Percentiles rank a stretch among this genome's conserved stretches.
These are phyloP conservation scores for Lolium perenne DNA, from an alignment of 176 grass and related monocot species.

Conservation along the genomic window DNA sequence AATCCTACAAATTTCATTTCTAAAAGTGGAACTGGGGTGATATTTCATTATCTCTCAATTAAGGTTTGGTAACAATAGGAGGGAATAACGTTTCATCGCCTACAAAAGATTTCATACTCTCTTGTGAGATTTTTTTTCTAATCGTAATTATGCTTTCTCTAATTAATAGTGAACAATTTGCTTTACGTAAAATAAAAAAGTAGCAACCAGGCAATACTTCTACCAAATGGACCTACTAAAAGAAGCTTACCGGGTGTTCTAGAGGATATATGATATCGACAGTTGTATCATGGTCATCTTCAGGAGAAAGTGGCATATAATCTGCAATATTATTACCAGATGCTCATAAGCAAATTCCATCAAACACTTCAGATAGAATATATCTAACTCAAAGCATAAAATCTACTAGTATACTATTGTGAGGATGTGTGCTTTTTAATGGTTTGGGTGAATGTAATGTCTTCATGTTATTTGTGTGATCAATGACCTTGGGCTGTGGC, in stretches of 20 bases:
- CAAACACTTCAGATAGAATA: conserved; percentile 10
- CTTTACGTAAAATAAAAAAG: not conserved
- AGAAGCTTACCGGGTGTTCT: conserved; percentile 67
- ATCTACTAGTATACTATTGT: not conserved
- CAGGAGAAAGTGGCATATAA: conserved; percentile 70
- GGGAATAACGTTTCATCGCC: not conserved
- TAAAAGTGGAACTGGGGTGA: conserved; percentile 3
- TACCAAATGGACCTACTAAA: not conserved
- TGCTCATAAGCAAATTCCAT: not conserved
- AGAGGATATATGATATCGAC: conserved; percentile 84
- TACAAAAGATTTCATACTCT: not conserved
- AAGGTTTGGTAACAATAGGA: conserved; percentile 5
- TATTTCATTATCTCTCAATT: not conserved
- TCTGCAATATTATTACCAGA: conserved; percentile 52
- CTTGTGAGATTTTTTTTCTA: not conserved
- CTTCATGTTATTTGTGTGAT: not conserved
- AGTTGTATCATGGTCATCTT: conserved; percentile 76
- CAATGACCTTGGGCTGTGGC: not conserved
- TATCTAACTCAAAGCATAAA: conserved; percentile 20
- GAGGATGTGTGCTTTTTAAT: not conserved
- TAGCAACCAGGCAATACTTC: not conserved
- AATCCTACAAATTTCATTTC: conserved; percentile 3
- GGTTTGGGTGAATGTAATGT: not conserved
- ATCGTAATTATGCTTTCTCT: conserved; percentile 7
- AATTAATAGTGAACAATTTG: not conserved